Evolutionary conservation across 208 protist genomes (phyloP).

Genomic region (Acanthamoeba triangularis): DNA sequence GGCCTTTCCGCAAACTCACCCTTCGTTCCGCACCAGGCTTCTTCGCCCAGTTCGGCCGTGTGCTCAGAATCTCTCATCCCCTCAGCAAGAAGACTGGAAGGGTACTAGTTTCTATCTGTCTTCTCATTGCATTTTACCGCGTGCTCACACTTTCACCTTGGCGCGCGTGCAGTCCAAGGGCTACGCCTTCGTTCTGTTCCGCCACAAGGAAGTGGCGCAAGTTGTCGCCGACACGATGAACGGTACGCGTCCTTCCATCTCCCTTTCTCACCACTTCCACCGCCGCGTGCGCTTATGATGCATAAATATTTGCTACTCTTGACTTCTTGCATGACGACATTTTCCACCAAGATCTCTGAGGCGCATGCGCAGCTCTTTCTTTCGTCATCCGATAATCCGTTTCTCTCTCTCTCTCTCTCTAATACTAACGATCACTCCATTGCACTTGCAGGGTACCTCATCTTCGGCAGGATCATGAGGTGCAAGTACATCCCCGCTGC

Average conservation of each 20-base stretch:
- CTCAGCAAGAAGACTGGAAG: slow-evolving; percentile 81
- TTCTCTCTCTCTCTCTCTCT: not conserved
- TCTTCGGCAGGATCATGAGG: slow-evolving; percentile 75
- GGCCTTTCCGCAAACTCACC: not conserved
- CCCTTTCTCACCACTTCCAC: not conserved
- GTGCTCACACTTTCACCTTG: not conserved
- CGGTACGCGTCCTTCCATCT: not conserved
- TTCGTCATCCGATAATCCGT: not conserved
- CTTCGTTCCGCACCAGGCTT: slow-evolving; percentile 55
- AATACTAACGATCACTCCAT: not conserved
- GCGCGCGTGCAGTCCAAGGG: slow-evolving; percentile 69
- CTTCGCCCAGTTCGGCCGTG: slow-evolving; percentile 85
- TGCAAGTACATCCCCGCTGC: slow-evolving; percentile 75
- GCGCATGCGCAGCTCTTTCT: not conserved
- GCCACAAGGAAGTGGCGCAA: slow-evolving; percentile 77
- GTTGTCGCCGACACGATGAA: slow-evolving; percentile 87
- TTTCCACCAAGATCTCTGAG: slow-evolving; percentile 42
- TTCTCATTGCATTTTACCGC: not conserved
- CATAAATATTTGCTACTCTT: slow-evolving; percentile 58
- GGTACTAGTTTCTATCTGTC: not conserved
- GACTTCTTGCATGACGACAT: slow-evolving; percentile 14
- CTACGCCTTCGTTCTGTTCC: slow-evolving; percentile 88
- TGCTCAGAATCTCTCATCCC: slow-evolving; percentile 75
- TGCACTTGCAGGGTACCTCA: slow-evolving; percentile 70
- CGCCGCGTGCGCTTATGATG: not conserved